Conservation (phyloP, 1,139 yeast species). For the Suhomyces bokatorum region DNA sequence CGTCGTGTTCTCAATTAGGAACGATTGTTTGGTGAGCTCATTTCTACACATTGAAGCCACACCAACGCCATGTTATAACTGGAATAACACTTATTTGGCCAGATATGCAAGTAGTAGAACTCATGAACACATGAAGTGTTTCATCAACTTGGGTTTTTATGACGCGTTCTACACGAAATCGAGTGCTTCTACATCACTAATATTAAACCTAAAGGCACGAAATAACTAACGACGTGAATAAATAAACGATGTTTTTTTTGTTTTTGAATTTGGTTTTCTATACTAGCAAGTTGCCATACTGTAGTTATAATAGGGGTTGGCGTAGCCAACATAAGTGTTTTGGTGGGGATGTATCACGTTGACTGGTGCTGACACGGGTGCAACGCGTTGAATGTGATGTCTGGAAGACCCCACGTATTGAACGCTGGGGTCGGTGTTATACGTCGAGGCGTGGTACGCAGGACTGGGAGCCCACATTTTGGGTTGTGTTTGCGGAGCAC, state of each 20-base stretch:
- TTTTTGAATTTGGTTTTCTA: constrained; percentile 6
- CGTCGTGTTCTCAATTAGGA: no score
- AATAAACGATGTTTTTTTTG: constrained; percentile 2
- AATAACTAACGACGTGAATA: constrained; percentile 3
- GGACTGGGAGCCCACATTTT: constrained; percentile 16
- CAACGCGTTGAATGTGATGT: constrained; percentile 10
- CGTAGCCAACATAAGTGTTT: constrained; percentile 33
- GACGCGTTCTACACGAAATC: not conserved
- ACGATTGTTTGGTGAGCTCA: no score
- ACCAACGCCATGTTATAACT: no score
- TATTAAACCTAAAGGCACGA: constrained; percentile 3
- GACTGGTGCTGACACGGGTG: constrained; percentile 5
- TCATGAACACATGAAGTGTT: no score
- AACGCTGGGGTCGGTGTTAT: constrained; percentile 15
- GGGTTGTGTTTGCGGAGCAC: constrained; percentile 7
- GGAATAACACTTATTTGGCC: no score
- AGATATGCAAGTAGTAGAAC: no score
- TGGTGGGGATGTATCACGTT: constrained; percentile 12
- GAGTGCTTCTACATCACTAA: constrained; percentile 1
- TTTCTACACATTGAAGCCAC: no score
- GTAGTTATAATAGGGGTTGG: constrained; percentile 40
- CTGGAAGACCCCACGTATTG: constrained; percentile 15
- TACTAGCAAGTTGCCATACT: constrained; percentile 36
- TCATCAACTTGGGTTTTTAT: no score
- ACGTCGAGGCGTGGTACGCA: constrained; percentile 4